These are phyloP conservation scores for Trametes maxima DNA, from an alignment of 768 basidiomycete species.

Conservation along the genomic window DNA sequence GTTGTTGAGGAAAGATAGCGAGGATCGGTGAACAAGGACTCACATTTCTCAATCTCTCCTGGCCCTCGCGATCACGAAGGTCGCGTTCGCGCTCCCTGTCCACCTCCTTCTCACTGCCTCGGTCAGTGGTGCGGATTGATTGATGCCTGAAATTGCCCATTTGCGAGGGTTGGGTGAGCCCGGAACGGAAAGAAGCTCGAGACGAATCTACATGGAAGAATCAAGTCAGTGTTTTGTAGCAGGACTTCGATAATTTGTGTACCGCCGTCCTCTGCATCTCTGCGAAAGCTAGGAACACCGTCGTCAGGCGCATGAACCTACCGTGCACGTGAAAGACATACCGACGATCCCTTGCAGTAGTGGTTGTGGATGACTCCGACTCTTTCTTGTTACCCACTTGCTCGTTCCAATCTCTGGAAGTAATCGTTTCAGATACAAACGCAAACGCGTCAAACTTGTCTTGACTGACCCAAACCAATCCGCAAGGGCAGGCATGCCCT, in stretches of 20 bases:
- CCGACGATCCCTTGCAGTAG: slow-evolving; percentile 69
- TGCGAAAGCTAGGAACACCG: slow-evolving; percentile 58
- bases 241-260: slow-evolving; percentile 22
- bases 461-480: slow-evolving; percentile 84
- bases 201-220: slow-evolving; percentile 48
- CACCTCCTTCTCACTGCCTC: slow-evolving; percentile 41
- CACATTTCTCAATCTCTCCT: slow-evolving; percentile 77
- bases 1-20: neutral
- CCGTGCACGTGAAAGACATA: slow-evolving; percentile 29
- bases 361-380: slow-evolving; percentile 54
- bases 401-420: slow-evolving; percentile 56
- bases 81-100: slow-evolving; percentile 57
- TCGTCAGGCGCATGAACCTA: slow-evolving; percentile 18
- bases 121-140: slow-evolving; percentile 69
- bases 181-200: slow-evolving; percentile 71
- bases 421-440: slow-evolving; percentile 13
- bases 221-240: slow-evolving; percentile 10
- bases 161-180: slow-evolving; percentile 80
- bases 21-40: slow-evolving; percentile 31
- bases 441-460: neutral
- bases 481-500: slow-evolving; percentile 79
- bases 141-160: slow-evolving; percentile 95
- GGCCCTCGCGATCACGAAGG: slow-evolving; percentile 72
- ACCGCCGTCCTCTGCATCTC: slow-evolving; percentile 79
- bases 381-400: slow-evolving; percentile 70